A percentile compares a stretch with the other conserved stretches of the same genome.
Evolutionary conservation across 2,329 filamentous ascomycete species (phyloP).

Genomic region (Albifimbria verrucaria): DNA sequence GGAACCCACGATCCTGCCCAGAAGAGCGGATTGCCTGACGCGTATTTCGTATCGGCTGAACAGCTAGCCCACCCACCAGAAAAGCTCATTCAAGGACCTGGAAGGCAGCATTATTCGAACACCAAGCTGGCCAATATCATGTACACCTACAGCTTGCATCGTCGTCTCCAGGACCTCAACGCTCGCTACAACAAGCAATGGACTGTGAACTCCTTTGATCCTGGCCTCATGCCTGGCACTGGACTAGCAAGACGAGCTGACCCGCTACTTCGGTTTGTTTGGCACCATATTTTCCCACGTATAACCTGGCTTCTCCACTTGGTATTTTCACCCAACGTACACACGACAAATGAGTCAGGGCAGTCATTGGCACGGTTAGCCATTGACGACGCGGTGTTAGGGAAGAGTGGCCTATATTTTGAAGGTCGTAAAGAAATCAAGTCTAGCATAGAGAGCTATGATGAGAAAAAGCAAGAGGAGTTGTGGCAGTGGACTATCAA

Average conservation of each 20-base stretch:
- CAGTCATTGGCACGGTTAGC: slow-evolving; percentile 2
- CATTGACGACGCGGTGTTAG: slow-evolving; percentile 2
- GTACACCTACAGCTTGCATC: background rate
- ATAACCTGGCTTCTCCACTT: background rate
- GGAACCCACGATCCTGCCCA: slow-evolving; percentile 43
- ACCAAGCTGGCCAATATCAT: slow-evolving; percentile 7
- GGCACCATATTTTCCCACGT: slow-evolving; percentile 1
- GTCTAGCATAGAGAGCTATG: slow-evolving; percentile 7
- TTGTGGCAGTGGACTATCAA: slow-evolving; percentile 10
- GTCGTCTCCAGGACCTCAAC: background rate
- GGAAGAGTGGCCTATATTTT: slow-evolving; percentile 4
- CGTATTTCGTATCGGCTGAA: slow-evolving; percentile 2
- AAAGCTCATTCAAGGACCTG: background rate
- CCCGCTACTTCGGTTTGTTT: background rate
- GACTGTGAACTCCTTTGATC: slow-evolving; percentile 4
- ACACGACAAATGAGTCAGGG: slow-evolving; percentile 4
- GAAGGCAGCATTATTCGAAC: slow-evolving; percentile 3
- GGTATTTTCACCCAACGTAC: slow-evolving; percentile 4
- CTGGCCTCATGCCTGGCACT: slow-evolving; percentile 7
- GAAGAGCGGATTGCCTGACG: slow-evolving; percentile 5
- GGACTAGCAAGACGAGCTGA: slow-evolving; percentile 4
- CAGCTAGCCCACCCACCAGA: slow-evolving; percentile 1
- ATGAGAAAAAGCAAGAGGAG: slow-evolving; percentile 7
- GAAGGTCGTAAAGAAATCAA: slow-evolving; percentile 5
- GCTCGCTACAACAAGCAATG: background rate